These are phyloP conservation scores for Cryomyces minteri DNA, from an alignment of 495 filamentous ascomycete genomes.

Conservation along the genomic window DNA sequence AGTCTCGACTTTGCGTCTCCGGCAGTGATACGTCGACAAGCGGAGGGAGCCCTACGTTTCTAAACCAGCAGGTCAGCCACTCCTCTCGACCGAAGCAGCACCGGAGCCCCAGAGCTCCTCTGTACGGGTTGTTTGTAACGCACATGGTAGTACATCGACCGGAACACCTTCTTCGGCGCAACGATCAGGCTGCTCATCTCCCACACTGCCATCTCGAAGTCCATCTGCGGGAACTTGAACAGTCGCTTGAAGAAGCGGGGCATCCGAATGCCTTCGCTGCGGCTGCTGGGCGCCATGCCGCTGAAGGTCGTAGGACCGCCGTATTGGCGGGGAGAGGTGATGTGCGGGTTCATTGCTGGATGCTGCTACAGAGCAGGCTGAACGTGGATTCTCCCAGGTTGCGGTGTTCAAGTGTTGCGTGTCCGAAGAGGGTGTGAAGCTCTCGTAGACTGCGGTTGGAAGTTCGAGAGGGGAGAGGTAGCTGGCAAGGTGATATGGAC, in stretches of 20 bases:
- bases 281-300: slow-evolving; percentile 26
- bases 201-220: slow-evolving; percentile 51
- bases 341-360: slow-evolving; percentile 40
- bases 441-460: too few relatives aligned
- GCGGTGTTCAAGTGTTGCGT: too few relatives aligned
- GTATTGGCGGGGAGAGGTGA: slow-evolving; percentile 41
- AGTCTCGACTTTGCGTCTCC: background rate
- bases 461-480: too few relatives aligned
- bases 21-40: background rate
- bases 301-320: slow-evolving; percentile 34
- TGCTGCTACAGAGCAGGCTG: background rate
- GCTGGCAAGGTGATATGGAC: too few relatives aligned
- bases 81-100: background rate
- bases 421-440: too few relatives aligned
- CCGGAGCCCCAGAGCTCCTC: background rate
- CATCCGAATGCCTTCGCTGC: slow-evolving; percentile 31
- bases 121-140: slow-evolving; percentile 3
- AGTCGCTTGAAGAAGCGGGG: slow-evolving; percentile 29
- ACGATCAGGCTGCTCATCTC: slow-evolving; percentile 60
- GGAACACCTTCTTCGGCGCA: slow-evolving; percentile 60
- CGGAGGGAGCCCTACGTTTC: background rate
- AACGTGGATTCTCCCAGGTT: too few relatives aligned
- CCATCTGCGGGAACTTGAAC: slow-evolving; percentile 28
- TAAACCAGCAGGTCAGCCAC: background rate
- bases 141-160: slow-evolving; percentile 63